Evolutionary conservation across 2,329 filamentous ascomycete genomes (phyloP).

Genomic region (Nemania serpens): DNA sequence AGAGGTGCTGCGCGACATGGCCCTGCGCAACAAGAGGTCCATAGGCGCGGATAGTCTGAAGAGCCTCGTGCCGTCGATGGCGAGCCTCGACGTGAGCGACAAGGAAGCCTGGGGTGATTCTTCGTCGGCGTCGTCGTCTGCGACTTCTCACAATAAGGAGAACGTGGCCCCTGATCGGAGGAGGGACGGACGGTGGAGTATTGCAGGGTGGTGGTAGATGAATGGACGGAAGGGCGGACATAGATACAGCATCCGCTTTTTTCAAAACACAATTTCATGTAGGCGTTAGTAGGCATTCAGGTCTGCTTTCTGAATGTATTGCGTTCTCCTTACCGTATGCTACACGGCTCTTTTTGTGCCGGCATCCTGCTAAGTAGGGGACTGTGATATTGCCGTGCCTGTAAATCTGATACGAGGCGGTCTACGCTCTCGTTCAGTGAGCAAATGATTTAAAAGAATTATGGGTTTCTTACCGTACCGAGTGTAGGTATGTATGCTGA

Average conservation of each 20-base stretch:
- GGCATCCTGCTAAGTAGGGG: not conserved
- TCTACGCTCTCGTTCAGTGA: too few species aligned
- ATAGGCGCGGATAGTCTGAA: constrained; percentile 40
- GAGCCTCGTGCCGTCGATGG: constrained; percentile 39
- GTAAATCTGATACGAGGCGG: too few species aligned
- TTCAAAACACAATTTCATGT: constrained; percentile 5
- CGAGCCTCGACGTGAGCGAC: constrained; percentile 25
- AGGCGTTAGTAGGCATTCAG: constrained; percentile 1
- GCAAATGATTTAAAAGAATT: too few species aligned
- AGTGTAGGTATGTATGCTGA: too few species aligned
- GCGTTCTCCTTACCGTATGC: not conserved
- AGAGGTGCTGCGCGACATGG: constrained; percentile 34
- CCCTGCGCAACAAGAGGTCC: constrained; percentile 37
- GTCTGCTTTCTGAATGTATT: not conserved
- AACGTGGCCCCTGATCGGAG: constrained; percentile 26
- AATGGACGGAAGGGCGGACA: not conserved
- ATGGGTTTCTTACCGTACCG: too few species aligned
- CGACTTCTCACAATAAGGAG: constrained; percentile 17
- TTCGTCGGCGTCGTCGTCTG: constrained; percentile 1
- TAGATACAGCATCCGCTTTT: not conserved
- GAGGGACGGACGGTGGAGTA: constrained; percentile 36
- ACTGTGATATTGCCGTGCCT: not conserved
- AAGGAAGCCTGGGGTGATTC: constrained; percentile 23
- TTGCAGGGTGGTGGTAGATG: constrained; percentile 37
- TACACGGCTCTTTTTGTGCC: not conserved